Evolutionary conservation across 1,284 basidiomycete genomes (phyloP).

Genomic region (Cryptococcus sp.): DNA sequence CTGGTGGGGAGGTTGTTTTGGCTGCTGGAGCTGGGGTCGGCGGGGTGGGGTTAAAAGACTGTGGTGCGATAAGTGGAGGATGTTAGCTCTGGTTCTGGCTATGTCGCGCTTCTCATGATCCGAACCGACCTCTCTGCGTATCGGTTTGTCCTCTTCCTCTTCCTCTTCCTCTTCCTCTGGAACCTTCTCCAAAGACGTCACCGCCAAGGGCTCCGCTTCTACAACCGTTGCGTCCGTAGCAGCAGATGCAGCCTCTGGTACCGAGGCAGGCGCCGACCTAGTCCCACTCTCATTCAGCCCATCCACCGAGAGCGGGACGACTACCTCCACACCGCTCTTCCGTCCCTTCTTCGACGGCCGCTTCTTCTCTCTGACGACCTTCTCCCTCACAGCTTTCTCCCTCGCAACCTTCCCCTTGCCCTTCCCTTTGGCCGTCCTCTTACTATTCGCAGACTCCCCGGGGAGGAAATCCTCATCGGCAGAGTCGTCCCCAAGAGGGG

Average conservation of each 20-base stretch:
- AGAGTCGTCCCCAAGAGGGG: neutral
- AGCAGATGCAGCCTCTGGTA: neutral
- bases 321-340: neutral
- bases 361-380: conserved; percentile 12
- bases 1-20: conserved; percentile 9
- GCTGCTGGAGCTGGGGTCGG: conserved; percentile 6
- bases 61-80: neutral
- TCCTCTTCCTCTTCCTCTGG: conserved; percentile 8
- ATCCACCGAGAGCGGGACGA: neutral
- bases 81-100: too few relatives aligned
- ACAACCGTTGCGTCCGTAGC: neutral
- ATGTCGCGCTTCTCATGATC: too few relatives aligned
- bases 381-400: conserved; percentile 4
- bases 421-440: neutral
- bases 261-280: too few relatives aligned
- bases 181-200: too few relatives aligned
- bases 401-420: conserved; percentile 6
- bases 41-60: conserved; percentile 5
- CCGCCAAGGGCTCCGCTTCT: neutral
- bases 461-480: conserved; percentile 14
- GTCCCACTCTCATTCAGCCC: neutral
- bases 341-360: conserved; percentile 7
- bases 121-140: too few relatives aligned
- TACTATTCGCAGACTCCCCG: neutral
- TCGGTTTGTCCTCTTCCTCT: conserved; percentile 1